Percentiles rank a stretch among this genome's conserved stretches.
Conservation (phyloP, 2,329 filamentous ascomycete genomes). For the Diplodia scrobiculata region DNA sequence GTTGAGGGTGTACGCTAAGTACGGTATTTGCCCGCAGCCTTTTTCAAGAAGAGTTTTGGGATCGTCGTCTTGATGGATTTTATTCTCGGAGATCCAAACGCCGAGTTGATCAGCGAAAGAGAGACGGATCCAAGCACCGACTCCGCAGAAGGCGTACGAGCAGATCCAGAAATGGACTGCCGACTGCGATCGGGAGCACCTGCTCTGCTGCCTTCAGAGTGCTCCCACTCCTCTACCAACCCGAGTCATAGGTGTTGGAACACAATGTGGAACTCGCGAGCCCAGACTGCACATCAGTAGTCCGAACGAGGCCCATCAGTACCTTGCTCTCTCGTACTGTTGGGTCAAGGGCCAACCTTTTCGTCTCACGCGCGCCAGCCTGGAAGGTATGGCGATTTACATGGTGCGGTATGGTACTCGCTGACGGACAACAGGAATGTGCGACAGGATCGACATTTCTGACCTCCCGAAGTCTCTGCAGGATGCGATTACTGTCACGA, state of each 20-base stretch:
- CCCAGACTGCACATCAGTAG: background rate
- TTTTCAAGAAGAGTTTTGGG: too few species aligned
- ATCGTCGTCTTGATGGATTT: background rate
- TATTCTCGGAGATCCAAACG: background rate
- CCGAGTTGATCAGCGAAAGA: background rate
- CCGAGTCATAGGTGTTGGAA: slow-evolving; percentile 2
- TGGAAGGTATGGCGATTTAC: background rate
- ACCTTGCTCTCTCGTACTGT: background rate
- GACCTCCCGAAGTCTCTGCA: background rate
- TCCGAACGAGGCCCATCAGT: background rate
- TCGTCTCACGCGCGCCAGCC: background rate
- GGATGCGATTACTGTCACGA: background rate
- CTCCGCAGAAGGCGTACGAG: background rate
- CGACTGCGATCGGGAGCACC: background rate
- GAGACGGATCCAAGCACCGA: background rate
- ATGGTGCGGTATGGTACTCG: background rate
- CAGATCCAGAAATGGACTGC: background rate
- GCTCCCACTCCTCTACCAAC: background rate
- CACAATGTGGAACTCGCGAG: background rate
- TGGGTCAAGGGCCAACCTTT: background rate
- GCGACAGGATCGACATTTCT: background rate
- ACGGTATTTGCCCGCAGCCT: background rate
- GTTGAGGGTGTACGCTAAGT: background rate
- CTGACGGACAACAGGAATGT: background rate
- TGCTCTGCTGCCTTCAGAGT: background rate